Evolutionary conservation across 73 alveolate species (phyloP), one percentile per base, ranked within the genome.

Genomic region (Paramecium tetraurelia): DNA sequence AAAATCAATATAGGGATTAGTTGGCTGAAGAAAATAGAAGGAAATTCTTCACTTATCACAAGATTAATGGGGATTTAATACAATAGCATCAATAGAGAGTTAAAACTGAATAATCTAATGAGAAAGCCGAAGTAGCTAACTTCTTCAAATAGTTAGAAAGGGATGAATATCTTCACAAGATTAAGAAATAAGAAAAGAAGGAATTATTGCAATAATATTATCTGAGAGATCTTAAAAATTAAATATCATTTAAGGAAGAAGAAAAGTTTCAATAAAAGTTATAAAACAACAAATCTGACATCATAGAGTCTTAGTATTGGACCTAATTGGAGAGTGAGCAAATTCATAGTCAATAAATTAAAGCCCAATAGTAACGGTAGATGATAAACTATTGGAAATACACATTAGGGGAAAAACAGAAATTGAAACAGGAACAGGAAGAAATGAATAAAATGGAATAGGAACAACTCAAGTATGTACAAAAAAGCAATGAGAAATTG

Each of bases 251-350:
- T 72, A 72, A 72, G 10, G 86, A 72, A 72, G 57, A 72, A 72
- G 40, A 33, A 72, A 72, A 36, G 18, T 14, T 8, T 8, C 35
- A 72, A 72, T 18, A 72, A 43, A 72, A 40, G 46, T 20, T 36
- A 38, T 43, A 72, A 72, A 72, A 72, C 10, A 36, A 72, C 10
- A 36, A 72, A 72, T 33, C 57, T 16, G 86, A 72, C 38, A 29
- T 29, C 36, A 72, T 72, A 40, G 86, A 72, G n/a, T 72, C 59
- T 21, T 14, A 72, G 18, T 72, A 72, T 72, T 72, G 86, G 86
- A 72, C 58, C 12, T 36, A 72, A 21, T 35, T 36, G 29, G 86
- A 33, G 9, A 22, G 40, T 36, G 63, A 72, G 6, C 8, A 72
- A 72, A n/a, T 36, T 16, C 46, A 40, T 11, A 72, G 35, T 36